Percentiles rank a stretch among this genome's conserved stretches.
Conservation (phyloP, 768 basidiomycete species). For the Tylopilus rubrobrunneus region DNA sequence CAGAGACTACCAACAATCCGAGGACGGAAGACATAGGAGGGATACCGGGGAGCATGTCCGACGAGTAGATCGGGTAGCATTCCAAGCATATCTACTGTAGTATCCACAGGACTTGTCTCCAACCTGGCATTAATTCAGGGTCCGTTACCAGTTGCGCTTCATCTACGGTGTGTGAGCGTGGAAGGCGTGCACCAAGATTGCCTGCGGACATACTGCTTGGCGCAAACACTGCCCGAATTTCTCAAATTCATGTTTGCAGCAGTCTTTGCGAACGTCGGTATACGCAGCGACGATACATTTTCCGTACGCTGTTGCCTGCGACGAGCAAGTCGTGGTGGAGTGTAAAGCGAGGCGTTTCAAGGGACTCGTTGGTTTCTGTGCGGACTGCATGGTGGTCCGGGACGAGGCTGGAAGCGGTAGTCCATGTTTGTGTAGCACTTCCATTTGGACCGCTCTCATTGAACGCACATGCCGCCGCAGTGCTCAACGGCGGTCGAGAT, state of each 20-base stretch:
- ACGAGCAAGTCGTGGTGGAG: conserved; percentile 66
- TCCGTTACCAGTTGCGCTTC: conserved; percentile 51
- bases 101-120: conserved; percentile 8
- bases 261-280: conserved; percentile 77
- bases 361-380: conserved; percentile 38
- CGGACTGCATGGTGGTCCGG: conserved; percentile 17
- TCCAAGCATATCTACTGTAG: conserved; percentile 18
- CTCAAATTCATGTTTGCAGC: conserved; percentile 80
- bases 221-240: conserved; percentile 82
- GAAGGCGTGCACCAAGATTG: not conserved
- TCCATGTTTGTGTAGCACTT: not conserved
- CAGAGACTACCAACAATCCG: conserved; percentile 24
- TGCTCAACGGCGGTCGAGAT: not conserved
- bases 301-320: conserved; percentile 77
- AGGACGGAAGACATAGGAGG: conserved; percentile 39
- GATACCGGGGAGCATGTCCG: conserved; percentile 31
- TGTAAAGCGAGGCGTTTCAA: conserved; percentile 65
- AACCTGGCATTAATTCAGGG: not conserved
- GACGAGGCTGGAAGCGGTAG: not conserved
- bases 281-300: conserved; percentile 84
- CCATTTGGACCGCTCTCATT: not conserved
- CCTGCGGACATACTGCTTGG: conserved; percentile 56
- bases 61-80: conserved; percentile 20
- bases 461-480: conserved; percentile 1
- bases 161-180: conserved; percentile 35